Evolutionary conservation across 345 rosid genomes (phyloP), one percentile per base, ranked within the genome.

Genomic region (Eucalyptus globulus): DNA sequence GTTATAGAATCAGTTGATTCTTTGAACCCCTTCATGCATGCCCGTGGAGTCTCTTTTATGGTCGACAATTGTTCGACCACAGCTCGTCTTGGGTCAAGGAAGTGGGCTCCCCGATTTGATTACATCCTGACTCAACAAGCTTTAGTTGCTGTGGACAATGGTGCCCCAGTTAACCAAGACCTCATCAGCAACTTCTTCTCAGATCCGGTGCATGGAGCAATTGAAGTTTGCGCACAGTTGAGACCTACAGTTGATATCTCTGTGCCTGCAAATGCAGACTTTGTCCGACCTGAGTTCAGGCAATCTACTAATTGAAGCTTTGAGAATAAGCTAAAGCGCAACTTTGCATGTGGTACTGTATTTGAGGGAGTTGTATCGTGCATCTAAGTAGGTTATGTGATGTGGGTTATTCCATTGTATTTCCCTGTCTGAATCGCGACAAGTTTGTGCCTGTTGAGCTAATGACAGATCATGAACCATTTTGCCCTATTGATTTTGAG

Each of bases 51-150:
- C 87, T 97, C 98, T 5, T 97, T 97, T 91, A 96, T 96, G 99
- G 99, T 96, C 29, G 99, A 97, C 90, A 97, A 97, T 90, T 95
- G 98, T 92, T 97, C 99, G 1, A 97, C 99, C 27, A 97, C 99
- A 10, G 99, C 99, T 47, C 94, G 99, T 60, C 90, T 97, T 54
- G 99, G 99, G 54, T 96, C 99, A 16, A 95, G 99, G 89, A 97
- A 97, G 87, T 96, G 99, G 99, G 99, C 99, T 2, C 99, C 99
- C 11, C 93, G 97, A 34, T 97, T 97, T 14, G 99, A 96, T 88
- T 96, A 97, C 92, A 89, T 94, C 93, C 90, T 97, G 80, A 94
- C 95, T n/a, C 99, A 97, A 49, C 99, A 96, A 87, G 97, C 98
- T 86, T 90, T 96, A 27, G 99, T 95, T 31, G 96, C 97, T 22